Evolutionary conservation across 192 early-diverging fungal genomes (phyloP), one percentile per base, ranked within the genome.

Genomic region (Coemansia sp.): DNA sequence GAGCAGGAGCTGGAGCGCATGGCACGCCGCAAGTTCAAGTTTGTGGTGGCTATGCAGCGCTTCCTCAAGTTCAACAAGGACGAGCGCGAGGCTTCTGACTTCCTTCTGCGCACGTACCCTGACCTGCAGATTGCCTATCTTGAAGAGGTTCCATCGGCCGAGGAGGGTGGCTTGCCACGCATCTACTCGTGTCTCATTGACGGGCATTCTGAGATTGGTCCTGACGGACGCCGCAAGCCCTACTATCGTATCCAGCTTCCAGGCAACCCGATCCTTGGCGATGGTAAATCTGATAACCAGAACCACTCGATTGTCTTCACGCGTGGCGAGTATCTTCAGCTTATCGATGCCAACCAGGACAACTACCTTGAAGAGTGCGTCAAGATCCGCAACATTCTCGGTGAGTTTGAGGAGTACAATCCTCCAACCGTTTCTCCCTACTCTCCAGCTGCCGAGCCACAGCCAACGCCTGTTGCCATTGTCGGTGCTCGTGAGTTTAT

Each of bases 271-370:
- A 93, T 94, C 67, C 78, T 95, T n/a, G 94, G 94, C 23, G 93
- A 95, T 72, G 94, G 94, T 50, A 95, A 95, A 82, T 91, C 92
- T 0, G 93, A 93, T 76, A 95, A 95, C 74, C 94, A 94, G 81
- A 94, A 93, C 76, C 92, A 93, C 67, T 85, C 91, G 18, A 86
- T 95, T 48, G 87, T 93, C 41, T 95, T 92, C 60, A 87, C 87
- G 47, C 93, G 94, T 47, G 94, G 94, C 43, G 94, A 95, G 83
- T 94, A 93, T 56, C 39, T 95, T 43, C 92, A 95, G 72, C 76
- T 94, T 10, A 87, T 95, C 37, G 94, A 95, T 65, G 94, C 94
- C 18, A 95, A 95, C 67, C 92, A 94, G 84, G 94, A 95, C 72
- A 93, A 95, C 75, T 95, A 94, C 69, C 84, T 95, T n/a, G 94